Conservation (phyloP, 176 grass and related monocot species). For the Oryza glaberrima region DNA sequence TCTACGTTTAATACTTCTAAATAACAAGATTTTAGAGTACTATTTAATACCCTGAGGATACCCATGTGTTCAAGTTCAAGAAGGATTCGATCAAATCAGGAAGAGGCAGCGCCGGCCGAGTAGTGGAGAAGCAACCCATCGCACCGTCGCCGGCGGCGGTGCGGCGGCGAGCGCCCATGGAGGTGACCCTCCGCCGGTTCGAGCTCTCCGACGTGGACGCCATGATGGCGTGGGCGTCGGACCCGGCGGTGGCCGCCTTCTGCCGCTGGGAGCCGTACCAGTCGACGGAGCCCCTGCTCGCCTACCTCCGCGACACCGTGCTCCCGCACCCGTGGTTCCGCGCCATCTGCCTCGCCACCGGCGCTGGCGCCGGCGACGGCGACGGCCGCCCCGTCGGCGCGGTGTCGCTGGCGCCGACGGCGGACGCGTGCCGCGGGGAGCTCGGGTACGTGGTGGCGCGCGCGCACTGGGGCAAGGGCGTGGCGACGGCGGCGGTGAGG, state of each 20-base stretch:
- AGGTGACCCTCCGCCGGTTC: conserved; percentile 56
- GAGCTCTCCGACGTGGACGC: conserved; percentile 58
- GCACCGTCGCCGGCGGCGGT: neutral
- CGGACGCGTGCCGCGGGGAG: conserved; percentile 54
- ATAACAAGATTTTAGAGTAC: no score
- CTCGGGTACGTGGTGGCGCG: conserved; percentile 74
- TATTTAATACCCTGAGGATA: no score
- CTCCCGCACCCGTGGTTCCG: conserved; percentile 61
- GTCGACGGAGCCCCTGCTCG: conserved; percentile 42
- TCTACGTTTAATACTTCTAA: no score
- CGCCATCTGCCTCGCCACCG: conserved; percentile 55
- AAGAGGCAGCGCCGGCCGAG: neutral
- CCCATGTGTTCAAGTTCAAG: neutral
- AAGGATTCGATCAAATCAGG: neutral
- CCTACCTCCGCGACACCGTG: conserved; percentile 54
- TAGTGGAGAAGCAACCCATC: neutral
- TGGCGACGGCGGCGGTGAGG: conserved; percentile 60
- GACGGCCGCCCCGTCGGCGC: conserved; percentile 53
- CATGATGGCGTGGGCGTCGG: conserved; percentile 67
- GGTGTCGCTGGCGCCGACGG: conserved; percentile 48
- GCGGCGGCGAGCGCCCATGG: neutral
- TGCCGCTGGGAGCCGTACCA: conserved; percentile 65
- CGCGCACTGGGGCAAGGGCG: conserved; percentile 67
- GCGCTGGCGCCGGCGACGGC: neutral
- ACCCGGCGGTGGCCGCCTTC: conserved; percentile 55